Base-by-base conservation (phyloP, 164 flowering plant species). In the Kingdonia uniflora region DNA sequence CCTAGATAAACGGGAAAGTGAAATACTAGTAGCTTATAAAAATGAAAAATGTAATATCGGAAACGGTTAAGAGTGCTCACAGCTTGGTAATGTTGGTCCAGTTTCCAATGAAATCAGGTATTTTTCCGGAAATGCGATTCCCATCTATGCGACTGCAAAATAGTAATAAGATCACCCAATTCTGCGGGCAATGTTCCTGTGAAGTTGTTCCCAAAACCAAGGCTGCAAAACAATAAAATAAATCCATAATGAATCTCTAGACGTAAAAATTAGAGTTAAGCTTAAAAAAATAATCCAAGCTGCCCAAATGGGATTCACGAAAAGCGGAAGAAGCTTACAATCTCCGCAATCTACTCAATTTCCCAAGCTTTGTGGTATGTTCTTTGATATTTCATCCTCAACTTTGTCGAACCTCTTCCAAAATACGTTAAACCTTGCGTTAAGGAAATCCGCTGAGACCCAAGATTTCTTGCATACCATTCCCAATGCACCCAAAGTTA, bases 91-190 rank as follows among this genome's bases (percentile, higher is more conserved):
- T 50, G 14, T 56, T 53, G 29, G 74, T 73, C 96, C 86, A 84
- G 60, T 80, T 86, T 40, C 96, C 95, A 40, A 92, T 81, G 54
- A 85, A 75, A 56, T 75, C 76, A 26, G 98, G 98, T 67, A 92
- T 78, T 60, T 49, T 77, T 49, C 99, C 99, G 2, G 87, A 68
- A 21, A 88, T 49, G 14, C 24, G 17, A 63, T 24, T 86, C 56
- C 97, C 97, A 67, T 79, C 89, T 60, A 92, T 70, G 61, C 82
- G 60, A 70, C 99, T 92, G 91, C 75, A 78, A 57, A 29, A 45
- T 15, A 56, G 50, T 14, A 71, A 51, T 19, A 5, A n/a, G 53
- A 4, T 72, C 67, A 52, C 69, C 69, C 59, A 62, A 76, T 51
- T 75, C 52, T 43, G 42, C 62, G 1, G 95, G 95, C 56, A 85